Evolutionary conservation across 495 filamentous ascomycete genomes (phyloP), one percentile per base, ranked within the genome.

Genomic region (Daldinia loculata): DNA sequence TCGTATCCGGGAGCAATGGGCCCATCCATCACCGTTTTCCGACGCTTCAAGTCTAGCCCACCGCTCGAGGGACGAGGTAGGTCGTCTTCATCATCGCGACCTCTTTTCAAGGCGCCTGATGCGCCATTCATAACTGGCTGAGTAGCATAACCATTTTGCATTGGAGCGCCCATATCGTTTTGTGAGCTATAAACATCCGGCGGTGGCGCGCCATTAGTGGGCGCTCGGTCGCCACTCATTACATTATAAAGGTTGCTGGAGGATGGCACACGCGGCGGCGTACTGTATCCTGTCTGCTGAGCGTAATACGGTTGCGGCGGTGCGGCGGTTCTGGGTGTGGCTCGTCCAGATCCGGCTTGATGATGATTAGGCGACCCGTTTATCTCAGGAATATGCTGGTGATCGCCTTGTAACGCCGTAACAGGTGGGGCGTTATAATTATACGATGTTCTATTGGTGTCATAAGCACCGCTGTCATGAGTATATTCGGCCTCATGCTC

Each of bases 161-260:
- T 86, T 14, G 90, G 80, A 65, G 83, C 82, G 3, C 84, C 84
- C 70, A 89, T 76, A 66, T 87, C 87, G 32, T 83, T 75, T 72
- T 89, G 88, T 11, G 86, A 81, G 55, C 87, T 85, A 74, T 97
- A 97, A 29, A 88, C 87, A 75, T 94, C 93, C 1, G 83, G 81
- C 27, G 80, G 72, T 1, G 86, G 74, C 43, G 80, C 82, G 6
- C 92, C 93, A 70, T 94, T 95, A 7, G 88, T 81, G 1, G 88
- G 83, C 4, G 87, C 89, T 17, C 93, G 88, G 62, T 93, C 91
- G 78, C 95, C 93, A 74, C 90, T 94, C 78, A 97, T 94, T 51
- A 95, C 89, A 80, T 91, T 95, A 84, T 97, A 97, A 43, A 97
- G 82, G 71, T 90, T 95, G 79, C 92, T 93, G 0, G 91, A 85